Evolutionary conservation across 108 stramenopile genomes (phyloP).

Genomic region (Skeletonema costatum): DNA sequence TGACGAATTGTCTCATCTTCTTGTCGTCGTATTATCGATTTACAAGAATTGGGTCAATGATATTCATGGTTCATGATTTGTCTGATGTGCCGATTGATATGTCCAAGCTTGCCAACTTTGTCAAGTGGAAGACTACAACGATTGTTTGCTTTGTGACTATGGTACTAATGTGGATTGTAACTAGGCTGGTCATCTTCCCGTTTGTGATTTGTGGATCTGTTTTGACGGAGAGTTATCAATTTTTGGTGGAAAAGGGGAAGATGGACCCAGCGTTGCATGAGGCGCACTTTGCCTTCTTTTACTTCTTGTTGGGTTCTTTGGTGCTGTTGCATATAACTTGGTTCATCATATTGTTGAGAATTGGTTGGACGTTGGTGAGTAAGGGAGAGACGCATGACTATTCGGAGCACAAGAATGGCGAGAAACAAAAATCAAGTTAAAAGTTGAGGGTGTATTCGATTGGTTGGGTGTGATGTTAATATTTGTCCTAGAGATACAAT

Average conservation of each 20-base stretch:
- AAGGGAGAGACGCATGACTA: constrained; percentile 86
- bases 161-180: constrained; percentile 78
- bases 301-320: constrained; percentile 57
- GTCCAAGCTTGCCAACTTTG: constrained; percentile 88
- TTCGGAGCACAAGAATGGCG: constrained; percentile 85
- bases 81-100: constrained; percentile 88
- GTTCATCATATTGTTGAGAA: constrained; percentile 81
- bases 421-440: constrained; percentile 34
- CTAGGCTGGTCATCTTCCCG: constrained; percentile 68
- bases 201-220: constrained; percentile 75
- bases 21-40: constrained; percentile 69
- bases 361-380: constrained; percentile 72
- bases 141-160: constrained; percentile 70
- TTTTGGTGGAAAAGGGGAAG: constrained; percentile 45
- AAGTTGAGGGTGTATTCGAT: background rate
- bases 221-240: constrained; percentile 53
- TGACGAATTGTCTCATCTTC: constrained; percentile 76
- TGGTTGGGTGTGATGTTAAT: background rate
- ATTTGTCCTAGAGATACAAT: background rate
- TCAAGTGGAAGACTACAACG: constrained; percentile 87
- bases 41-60: constrained; percentile 76
- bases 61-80: constrained; percentile 86
- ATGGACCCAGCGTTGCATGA: constrained; percentile 56
- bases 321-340: constrained; percentile 76
- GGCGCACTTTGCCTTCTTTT: constrained; percentile 58